Evolutionary conservation across 352 stramenopile genomes (phyloP).

Genomic region (Pythium rishiriense): DNA sequence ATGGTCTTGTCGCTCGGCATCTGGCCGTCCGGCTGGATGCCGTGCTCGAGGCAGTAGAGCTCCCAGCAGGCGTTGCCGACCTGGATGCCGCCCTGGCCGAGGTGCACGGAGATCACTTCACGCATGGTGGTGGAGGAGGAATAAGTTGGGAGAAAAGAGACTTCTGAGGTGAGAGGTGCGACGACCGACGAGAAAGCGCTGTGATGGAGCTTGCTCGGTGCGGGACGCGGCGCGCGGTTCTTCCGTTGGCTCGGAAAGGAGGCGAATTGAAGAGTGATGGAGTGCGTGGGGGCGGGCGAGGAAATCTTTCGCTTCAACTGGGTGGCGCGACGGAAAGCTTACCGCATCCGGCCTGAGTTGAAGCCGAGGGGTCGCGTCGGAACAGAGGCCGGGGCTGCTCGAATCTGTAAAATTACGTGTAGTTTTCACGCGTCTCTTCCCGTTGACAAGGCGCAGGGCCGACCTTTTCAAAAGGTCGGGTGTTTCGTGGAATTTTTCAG

Average conservation of each 20-base stretch:
- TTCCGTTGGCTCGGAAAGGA: neutral
- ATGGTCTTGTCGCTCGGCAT: slow-evolving; percentile 94
- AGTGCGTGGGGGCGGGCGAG: neutral
- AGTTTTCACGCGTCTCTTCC: neutral
- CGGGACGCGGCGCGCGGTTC: slow-evolving; percentile 9
- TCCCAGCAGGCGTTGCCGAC: slow-evolving; percentile 87
- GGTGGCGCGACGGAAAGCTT: neutral
- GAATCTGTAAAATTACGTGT: slow-evolving; percentile 5
- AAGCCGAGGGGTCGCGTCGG: too few species aligned
- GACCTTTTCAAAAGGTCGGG: neutral
- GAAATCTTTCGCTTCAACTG: neutral
- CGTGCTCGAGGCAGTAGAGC: slow-evolving; percentile 82
- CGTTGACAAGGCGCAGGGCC: neutral
- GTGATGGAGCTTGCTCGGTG: slow-evolving; percentile 71
- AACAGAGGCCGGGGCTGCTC: too few species aligned
- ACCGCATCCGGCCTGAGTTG: neutral
- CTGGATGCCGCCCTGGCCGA: slow-evolving; percentile 90
- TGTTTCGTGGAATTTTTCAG: neutral
- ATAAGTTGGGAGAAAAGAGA: neutral
- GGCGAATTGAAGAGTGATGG: slow-evolving; percentile 22
- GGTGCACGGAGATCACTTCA: slow-evolving; percentile 84
- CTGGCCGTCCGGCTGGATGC: slow-evolving; percentile 91
- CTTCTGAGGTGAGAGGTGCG: neutral
- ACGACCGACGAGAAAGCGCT: slow-evolving; percentile 51
- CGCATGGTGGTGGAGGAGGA: slow-evolving; percentile 36